Base-by-base conservation (phyloP, 1,284 basidiomycete genomes). In the Ceratobasidium papillatum region DNA sequence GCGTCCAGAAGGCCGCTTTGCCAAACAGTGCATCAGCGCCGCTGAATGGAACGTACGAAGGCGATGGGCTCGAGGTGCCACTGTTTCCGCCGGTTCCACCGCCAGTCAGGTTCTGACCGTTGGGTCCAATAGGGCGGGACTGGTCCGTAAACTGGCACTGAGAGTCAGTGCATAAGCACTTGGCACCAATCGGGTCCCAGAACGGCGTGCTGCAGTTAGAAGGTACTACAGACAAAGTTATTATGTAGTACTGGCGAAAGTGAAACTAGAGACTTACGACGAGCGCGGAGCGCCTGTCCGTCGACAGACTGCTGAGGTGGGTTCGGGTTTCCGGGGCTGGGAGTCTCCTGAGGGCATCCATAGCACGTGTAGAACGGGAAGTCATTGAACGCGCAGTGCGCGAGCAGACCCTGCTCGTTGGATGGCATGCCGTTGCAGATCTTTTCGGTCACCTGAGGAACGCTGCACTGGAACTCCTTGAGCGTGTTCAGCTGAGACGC, bases 351-450 rank as follows among this genome's bases (percentile, higher is more conserved):
- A 0, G 92, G 92, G 81, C 92, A 94, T 54, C 91, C 91, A 79
- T 93, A 94, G 80, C 92, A 94, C 61, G 90, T 92, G 78, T 84
- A 90, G 85, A 91, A 93, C 3, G 92, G 91, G 84, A 91, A 93
- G 79, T 92, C 90, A 3, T 85, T 77, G 82, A 93, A 93, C 12
- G 84, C 81, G 80, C 92, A 94, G 66, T 87, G 87, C 11, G 83
- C 80, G 8, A 92, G 80, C 7, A 93, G 80, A 3, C 91, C 90
- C 0, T 80, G 80, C 81, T 92, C 87, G 78, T 91, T 91, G 75
- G 82, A 81, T 0, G 88, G 88, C 49, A 92, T 88, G 64, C 92
- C 92, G 79, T 93, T 92, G 83, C 92, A 94, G 75, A 93, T 90
- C 80, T 89, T 85, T 27, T 81, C 71, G 41, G 83, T 82, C 0